phyloP scores from a whole-genome alignment of 768 basidiomycete genomes.

The Suillus subluteus region DNA sequence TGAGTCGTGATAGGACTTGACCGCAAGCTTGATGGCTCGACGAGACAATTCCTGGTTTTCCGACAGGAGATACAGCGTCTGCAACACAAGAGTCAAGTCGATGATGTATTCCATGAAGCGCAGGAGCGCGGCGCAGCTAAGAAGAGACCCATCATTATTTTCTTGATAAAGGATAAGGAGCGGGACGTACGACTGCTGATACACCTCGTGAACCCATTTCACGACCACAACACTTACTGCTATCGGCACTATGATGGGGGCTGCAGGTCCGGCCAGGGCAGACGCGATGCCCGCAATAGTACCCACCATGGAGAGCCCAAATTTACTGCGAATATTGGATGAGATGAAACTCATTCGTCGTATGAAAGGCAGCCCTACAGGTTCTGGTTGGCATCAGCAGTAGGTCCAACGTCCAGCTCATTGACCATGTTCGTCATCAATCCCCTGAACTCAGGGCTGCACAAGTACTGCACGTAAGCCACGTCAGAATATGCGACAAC shows the following conservation, averaged over 20 bases:
- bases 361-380: neutral
- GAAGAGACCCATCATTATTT: neutral
- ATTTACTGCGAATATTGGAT: neutral
- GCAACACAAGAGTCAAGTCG: constrained; percentile 29
- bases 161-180: neutral
- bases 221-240: neutral
- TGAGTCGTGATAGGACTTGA: neutral
- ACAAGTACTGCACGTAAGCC: neutral
- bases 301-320: neutral
- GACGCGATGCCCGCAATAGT: neutral
- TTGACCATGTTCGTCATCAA: constrained; percentile 4
- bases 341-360: neutral
- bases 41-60: neutral
- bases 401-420: neutral
- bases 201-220: constrained; percentile 5
- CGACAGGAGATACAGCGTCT: constrained; percentile 19
- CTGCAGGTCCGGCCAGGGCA: neutral
- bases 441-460: neutral
- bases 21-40: neutral
- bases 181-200: neutral
- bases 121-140: constrained; percentile 13
- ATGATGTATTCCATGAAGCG: constrained; percentile 30
- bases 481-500: neutral
- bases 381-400: neutral
- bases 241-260: constrained; percentile 6